Conservation (phyloP, 2,329 filamentous ascomycete genomes). For the Byssochlamys sp. region DNA sequence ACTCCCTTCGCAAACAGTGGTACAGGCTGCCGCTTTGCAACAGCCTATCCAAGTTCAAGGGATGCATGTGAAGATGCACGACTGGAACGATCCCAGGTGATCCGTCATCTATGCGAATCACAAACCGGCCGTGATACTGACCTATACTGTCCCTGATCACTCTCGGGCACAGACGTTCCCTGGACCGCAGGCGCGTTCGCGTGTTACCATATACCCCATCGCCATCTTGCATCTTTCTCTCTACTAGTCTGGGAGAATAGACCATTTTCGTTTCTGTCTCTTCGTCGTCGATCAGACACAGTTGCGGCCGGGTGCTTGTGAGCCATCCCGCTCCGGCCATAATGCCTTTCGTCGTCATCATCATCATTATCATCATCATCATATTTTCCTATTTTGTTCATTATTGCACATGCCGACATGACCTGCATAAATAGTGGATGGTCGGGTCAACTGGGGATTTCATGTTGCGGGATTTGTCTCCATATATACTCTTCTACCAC, state of each 20-base stretch:
- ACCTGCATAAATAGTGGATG: not conserved
- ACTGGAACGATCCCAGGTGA: slow-evolving; percentile 25
- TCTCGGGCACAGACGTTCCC: not conserved
- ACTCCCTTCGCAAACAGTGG: slow-evolving; percentile 27
- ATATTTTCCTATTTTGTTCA: not conserved
- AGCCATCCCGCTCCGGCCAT: not conserved
- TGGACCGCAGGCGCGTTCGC: not conserved
- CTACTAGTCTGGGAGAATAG: not conserved
- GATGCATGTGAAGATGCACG: slow-evolving; percentile 29
- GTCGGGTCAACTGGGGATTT: not conserved
- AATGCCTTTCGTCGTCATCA: slow-evolving; percentile 2
- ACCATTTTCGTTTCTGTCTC: not conserved
- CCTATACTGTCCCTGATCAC: not conserved
- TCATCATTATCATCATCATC: not conserved
- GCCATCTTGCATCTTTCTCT: not conserved
- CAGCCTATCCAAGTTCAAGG: slow-evolving; percentile 21
- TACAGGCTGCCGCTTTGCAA: slow-evolving; percentile 26
- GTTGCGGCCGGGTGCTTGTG: not conserved
- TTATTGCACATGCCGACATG: not conserved
- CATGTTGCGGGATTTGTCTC: not conserved
- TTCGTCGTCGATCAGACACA: not conserved
- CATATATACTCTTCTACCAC: not conserved
- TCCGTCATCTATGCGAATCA: not conserved
- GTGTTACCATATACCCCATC: not conserved
- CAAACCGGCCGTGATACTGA: not conserved